phyloP scores from a whole-genome alignment of 2,329 filamentous ascomycete genomes.

The Fulvia fulva region DNA sequence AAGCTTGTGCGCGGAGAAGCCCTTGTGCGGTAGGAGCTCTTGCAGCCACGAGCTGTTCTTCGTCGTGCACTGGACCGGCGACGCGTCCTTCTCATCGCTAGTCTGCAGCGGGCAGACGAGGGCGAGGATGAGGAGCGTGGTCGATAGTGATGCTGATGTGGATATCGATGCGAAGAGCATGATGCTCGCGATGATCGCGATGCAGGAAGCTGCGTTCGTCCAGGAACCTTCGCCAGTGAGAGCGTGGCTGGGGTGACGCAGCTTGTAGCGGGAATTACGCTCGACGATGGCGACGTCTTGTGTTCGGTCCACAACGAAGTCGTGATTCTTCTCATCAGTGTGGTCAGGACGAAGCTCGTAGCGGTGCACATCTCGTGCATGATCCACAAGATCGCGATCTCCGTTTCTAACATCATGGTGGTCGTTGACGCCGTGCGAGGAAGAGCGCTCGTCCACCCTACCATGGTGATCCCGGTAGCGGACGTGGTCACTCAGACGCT shows the following conservation, averaged over 20 bases:
- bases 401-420: neutral
- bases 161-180: neutral
- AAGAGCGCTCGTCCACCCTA: constrained; percentile 3
- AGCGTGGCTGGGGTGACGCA: neutral
- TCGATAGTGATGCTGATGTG: neutral
- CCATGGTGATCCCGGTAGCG: constrained; percentile 27
- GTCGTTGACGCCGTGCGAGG: neutral
- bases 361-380: neutral
- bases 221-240: neutral
- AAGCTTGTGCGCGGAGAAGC: neutral
- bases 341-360: neutral
- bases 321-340: too few species aligned
- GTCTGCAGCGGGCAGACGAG: neutral
- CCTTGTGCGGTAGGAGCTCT: neutral
- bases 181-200: neutral
- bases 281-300: too few species aligned
- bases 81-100: neutral
- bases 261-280: too few species aligned
- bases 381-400: too few species aligned
- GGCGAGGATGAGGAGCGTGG: constrained; percentile 3
- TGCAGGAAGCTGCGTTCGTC: neutral
- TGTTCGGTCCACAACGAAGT: too few species aligned
- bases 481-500: constrained; percentile 15
- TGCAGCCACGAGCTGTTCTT: constrained; percentile 8
- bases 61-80: constrained; percentile 5